A percentile compares a stretch with the other conserved stretches of the same genome.
Conservation (phyloP, 2,329 filamentous ascomycete genomes). For the Colletotrichum tanaceti region DNA sequence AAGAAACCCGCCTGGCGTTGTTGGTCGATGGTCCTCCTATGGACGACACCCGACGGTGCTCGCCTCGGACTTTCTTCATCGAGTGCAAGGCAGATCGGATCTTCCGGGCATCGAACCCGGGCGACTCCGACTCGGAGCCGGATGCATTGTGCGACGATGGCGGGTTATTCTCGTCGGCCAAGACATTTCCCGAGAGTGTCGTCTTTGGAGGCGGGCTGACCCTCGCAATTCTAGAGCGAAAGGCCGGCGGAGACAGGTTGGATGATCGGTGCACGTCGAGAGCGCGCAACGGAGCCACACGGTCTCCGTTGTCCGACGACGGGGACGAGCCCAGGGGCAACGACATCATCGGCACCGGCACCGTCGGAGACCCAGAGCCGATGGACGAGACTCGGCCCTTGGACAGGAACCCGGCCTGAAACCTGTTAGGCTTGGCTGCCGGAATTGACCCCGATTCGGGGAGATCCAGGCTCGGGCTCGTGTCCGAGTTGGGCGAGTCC, state of each 20-base stretch:
- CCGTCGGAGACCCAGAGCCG: constrained; percentile 71
- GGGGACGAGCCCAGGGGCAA: constrained; percentile 63
- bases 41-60: constrained; percentile 54
- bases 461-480: constrained; percentile 70
- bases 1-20: constrained; percentile 58
- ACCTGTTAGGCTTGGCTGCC: constrained; percentile 74
- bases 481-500: constrained; percentile 62
- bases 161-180: constrained; percentile 65
- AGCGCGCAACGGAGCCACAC: constrained; percentile 59
- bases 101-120: constrained; percentile 64
- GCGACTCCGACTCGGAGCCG: constrained; percentile 63
- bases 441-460: constrained; percentile 55
- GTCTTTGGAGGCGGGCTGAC: constrained; percentile 48
- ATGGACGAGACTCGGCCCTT: constrained; percentile 56
- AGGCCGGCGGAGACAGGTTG: constrained; percentile 60
- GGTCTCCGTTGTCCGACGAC: constrained; percentile 64
- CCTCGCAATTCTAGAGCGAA: constrained; percentile 48
- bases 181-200: constrained; percentile 47
- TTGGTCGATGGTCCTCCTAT: constrained; percentile 52
- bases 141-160: constrained; percentile 55
- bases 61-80: constrained; percentile 59
- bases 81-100: constrained; percentile 66
- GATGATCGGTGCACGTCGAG: constrained; percentile 64
- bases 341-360: constrained; percentile 66
- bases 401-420: constrained; percentile 89